A percentile compares a stretch with the other conserved stretches of the same genome.
Evolutionary conservation across 805 yeast species (phyloP).

Genomic region (Candida koratica): DNA sequence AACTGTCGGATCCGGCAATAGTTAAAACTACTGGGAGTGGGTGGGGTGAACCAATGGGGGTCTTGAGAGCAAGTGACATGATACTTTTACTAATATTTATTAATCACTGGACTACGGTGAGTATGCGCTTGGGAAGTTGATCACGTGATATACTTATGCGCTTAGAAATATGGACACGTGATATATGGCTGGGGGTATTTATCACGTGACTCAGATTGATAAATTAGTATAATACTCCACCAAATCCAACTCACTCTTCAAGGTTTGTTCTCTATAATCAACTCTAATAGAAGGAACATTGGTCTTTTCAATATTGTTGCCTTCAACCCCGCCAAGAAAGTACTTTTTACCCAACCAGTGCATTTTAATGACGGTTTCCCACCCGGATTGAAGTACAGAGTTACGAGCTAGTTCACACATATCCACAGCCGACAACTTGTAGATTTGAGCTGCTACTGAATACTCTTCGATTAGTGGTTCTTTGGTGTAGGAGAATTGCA

Average conservation of each 20-base stretch:
- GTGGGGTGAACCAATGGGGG: too few species aligned
- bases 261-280: slow-evolving; percentile 79
- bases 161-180: too few species aligned
- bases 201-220: too few species aligned
- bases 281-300: slow-evolving; percentile 91
- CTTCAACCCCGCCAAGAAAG: slow-evolving; percentile 58
- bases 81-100: too few species aligned
- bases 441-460: slow-evolving; percentile 97
- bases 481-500: slow-evolving; percentile 93
- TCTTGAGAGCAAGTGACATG: too few species aligned
- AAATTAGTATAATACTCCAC: slow-evolving; percentile 51
- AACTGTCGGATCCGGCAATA: slow-evolving; percentile 73
- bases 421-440: slow-evolving; percentile 89
- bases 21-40: slow-evolving; percentile 29
- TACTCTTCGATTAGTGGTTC: slow-evolving; percentile 97
- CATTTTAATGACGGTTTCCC: slow-evolving; percentile 77
- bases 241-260: slow-evolving; percentile 64
- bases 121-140: too few species aligned
- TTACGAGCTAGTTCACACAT: slow-evolving; percentile 96
- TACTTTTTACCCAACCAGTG: slow-evolving; percentile 88
- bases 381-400: slow-evolving; percentile 91
- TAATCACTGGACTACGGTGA: too few species aligned
- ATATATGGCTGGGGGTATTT: too few species aligned
- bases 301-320: slow-evolving; percentile 88
- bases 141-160: too few species aligned